Percentiles rank a stretch among this genome's conserved stretches.
phyloP scores from a whole-genome alignment of 371 early-diverging fungal species.

The Nematocida sp. region DNA sequence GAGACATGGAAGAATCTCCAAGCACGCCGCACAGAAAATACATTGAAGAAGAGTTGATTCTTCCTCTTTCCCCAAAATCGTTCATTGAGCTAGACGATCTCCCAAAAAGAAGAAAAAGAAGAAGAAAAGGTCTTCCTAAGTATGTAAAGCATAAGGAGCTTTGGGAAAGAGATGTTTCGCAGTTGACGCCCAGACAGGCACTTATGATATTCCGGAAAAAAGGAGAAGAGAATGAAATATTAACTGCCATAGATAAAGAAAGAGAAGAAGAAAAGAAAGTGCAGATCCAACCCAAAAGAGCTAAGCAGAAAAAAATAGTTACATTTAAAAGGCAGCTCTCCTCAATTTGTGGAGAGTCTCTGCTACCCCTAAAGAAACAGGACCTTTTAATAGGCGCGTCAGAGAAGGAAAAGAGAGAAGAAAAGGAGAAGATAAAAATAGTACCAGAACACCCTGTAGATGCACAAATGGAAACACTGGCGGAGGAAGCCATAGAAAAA shows the following conservation, averaged over 20 bases:
- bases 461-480: no score
- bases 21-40: background rate
- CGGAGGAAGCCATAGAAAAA: no score
- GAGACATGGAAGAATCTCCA: background rate
- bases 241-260: constrained; percentile 18
- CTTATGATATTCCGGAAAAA: constrained; percentile 39
- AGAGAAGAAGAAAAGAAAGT: background rate
- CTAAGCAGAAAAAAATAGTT: background rate
- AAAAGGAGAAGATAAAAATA: no score
- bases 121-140: constrained; percentile 48
- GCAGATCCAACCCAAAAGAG: constrained; percentile 1
- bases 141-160: constrained; percentile 40
- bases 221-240: constrained; percentile 15
- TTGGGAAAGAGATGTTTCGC: constrained; percentile 12
- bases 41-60: background rate
- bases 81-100: constrained; percentile 16
- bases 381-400: no score
- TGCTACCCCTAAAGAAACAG: no score
- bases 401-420: no score
- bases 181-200: constrained; percentile 47
- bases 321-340: no score
- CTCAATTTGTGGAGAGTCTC: no score
- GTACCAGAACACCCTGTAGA: no score
- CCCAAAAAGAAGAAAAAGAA: constrained; percentile 5
- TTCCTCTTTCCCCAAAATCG: constrained; percentile 44